These are phyloP conservation scores for Rhizoclosmatium sp. DNA, from an alignment of 192 early-diverging fungal species.

Conservation along the genomic window DNA sequence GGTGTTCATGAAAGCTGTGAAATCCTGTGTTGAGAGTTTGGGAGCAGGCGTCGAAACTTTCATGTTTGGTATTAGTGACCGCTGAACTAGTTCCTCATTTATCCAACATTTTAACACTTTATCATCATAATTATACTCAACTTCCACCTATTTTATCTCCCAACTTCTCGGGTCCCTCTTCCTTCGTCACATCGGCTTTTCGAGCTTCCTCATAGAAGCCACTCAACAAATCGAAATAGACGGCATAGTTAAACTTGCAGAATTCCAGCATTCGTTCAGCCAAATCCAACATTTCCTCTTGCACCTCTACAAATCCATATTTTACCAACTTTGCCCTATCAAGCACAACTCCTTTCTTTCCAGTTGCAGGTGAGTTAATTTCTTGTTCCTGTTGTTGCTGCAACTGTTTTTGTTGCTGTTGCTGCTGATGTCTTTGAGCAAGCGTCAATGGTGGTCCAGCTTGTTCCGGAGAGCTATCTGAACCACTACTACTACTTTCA, in stretches of 20 bases:
- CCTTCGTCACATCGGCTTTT: no score
- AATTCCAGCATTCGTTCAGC: conserved; percentile 45
- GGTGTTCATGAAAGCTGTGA: not conserved
- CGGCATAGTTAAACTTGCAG: conserved; percentile 43
- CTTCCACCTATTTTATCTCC: no score
- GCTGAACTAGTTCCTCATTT: not conserved
- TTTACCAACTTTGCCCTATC: conserved; percentile 43
- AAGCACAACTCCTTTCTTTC: not conserved
- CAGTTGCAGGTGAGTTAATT: not conserved
- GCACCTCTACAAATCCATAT: conserved; percentile 45
- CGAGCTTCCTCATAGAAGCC: conserved; percentile 31
- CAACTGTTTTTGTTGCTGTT: not conserved
- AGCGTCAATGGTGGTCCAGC: not conserved
- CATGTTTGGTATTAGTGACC: not conserved
- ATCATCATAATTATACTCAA: no score
- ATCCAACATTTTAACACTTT: no score
- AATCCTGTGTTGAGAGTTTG: not conserved
- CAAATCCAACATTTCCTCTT: conserved; percentile 49
- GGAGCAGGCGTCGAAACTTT: not conserved
- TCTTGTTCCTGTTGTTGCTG: not conserved
- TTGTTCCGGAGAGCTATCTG: not conserved
- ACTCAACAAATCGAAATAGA: conserved; percentile 38
- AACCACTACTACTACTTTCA: not conserved
- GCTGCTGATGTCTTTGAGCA: not conserved
- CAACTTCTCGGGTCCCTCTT: no score